phyloP scores from a whole-genome alignment of 78 protist genomes.

The Protostelium mycophagum region DNA sequence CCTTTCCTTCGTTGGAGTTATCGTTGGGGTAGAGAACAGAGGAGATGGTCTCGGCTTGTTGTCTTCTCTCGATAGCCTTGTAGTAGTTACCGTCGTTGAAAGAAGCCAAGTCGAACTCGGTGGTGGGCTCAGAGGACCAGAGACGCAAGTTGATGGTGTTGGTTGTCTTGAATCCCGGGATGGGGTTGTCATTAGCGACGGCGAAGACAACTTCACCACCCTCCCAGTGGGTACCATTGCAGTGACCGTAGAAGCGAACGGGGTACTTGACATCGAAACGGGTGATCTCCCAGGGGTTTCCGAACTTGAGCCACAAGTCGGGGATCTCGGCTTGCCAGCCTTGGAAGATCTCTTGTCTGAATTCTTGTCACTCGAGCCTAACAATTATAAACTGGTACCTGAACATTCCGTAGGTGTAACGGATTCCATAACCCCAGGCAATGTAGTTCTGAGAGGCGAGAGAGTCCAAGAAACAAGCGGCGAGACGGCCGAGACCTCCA shows the following conservation, averaged over 20 bases:
- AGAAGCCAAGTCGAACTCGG: conserved; percentile 81
- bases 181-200: conserved; percentile 71
- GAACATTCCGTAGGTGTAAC: conserved; percentile 95
- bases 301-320: conserved; percentile 84
- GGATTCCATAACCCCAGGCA: conserved; percentile 85
- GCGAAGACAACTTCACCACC: conserved; percentile 71
- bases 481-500: conserved; percentile 95
- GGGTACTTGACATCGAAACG: conserved; percentile 72
- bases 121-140: conserved; percentile 83
- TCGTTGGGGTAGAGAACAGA: conserved; percentile 95
- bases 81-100: conserved; percentile 92
- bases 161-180: conserved; percentile 87
- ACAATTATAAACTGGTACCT: too few species aligned
- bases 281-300: conserved; percentile 90
- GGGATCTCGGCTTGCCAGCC: conserved; percentile 89
- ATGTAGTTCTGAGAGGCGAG: conserved; percentile 88
- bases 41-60: conserved; percentile 83
- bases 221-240: conserved; percentile 67
- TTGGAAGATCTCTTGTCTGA: conserved; percentile 81
- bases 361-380: too few species aligned
- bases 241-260: conserved; percentile 75
- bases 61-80: conserved; percentile 73
- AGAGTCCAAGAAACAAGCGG: conserved; percentile 89
- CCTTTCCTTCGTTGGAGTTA: conserved; percentile 87
- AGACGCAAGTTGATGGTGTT: conserved; percentile 87